Conservation (phyloP, 2,329 filamentous ascomycete species). For the Mariannaea elegans region DNA sequence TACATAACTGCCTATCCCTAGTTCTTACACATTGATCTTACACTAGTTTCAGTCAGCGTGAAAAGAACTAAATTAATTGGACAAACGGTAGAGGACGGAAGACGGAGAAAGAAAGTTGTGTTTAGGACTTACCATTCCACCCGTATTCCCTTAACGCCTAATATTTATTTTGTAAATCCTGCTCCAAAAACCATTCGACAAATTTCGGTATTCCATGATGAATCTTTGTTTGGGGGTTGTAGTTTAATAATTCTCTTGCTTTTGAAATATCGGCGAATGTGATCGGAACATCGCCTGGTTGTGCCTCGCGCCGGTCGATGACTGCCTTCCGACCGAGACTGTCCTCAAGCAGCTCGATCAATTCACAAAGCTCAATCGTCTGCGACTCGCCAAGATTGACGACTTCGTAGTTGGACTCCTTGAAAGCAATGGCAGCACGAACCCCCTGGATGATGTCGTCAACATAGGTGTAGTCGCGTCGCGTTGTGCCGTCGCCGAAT, state of each 20-base stretch:
- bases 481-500: slow-evolving; percentile 35
- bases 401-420: slow-evolving; percentile 28
- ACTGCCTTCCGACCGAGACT: slow-evolving; percentile 30
- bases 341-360: slow-evolving; percentile 32
- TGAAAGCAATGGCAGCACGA: slow-evolving; percentile 32
- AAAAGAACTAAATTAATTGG: no score
- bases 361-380: slow-evolving; percentile 30
- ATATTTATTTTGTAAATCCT: slow-evolving; percentile 2
- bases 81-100: no score
- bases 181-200: slow-evolving; percentile 30
- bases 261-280: slow-evolving; percentile 36
- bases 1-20: no score
- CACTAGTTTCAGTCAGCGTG: no score
- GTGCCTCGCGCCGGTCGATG: slow-evolving; percentile 27
- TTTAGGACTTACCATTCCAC: no score
- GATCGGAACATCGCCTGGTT: slow-evolving; percentile 34
- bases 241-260: slow-evolving; percentile 28
- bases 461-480: slow-evolving; percentile 38
- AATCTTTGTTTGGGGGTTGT: slow-evolving; percentile 32
- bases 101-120: no score
- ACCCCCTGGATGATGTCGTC: slow-evolving; percentile 38
- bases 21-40: no score
- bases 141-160: no score
- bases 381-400: slow-evolving; percentile 38
- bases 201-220: slow-evolving; percentile 30